Evolutionary conservation across 768 basidiomycete species (phyloP), one percentile per base, ranked within the genome.

Genomic region (Rhodosporidiobolus odoratus): DNA sequence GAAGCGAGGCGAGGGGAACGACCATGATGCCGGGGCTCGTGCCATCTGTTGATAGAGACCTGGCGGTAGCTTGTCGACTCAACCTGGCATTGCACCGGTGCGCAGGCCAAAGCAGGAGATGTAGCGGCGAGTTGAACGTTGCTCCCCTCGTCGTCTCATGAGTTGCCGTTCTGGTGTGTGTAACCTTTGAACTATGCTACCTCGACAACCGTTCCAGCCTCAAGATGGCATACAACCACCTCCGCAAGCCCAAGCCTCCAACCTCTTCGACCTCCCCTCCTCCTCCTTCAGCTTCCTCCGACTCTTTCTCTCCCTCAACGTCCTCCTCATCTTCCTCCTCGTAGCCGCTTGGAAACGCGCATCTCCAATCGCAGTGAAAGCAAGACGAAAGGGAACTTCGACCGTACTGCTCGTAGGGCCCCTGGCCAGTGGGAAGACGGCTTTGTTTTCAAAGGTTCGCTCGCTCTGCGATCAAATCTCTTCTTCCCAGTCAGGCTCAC

Each of bases 351-450:
- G 9, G 21, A 8, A 2, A 8, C 19, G 23, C 13, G 30, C 34
- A 13, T 34, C 23, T 16, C 9, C 10, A 5, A 17, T 37, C 13
- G 64, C 43, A 21, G 66, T 41, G 3, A 50, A 27, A n/a, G 12
- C 27, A 25, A 41, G 23, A 53, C 25, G 34, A 53, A 37, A 41
- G 16, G 34, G 65, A 25, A 35, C 34, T 0, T 30, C 27, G 23
- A 75, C 71, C 9, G 63, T 76, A 4, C 48, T 76, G 13, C 65
- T 76, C 6, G 67, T 60, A 2, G 76, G 76, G 1, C 76, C 76
- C 23, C 47, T 73, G 41, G 74, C 71, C n/a, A 59, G 66, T 23
- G 76, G 76, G 9, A 76, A 76, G 68, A 76, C 76, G 47, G 67
- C 66, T 6, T 35, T 76, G 35, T 76, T 76, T 63, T 68, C 71